phyloP scores from a whole-genome alignment of 495 filamentous ascomycete species.

The Chaetomidium leptoderma region DNA sequence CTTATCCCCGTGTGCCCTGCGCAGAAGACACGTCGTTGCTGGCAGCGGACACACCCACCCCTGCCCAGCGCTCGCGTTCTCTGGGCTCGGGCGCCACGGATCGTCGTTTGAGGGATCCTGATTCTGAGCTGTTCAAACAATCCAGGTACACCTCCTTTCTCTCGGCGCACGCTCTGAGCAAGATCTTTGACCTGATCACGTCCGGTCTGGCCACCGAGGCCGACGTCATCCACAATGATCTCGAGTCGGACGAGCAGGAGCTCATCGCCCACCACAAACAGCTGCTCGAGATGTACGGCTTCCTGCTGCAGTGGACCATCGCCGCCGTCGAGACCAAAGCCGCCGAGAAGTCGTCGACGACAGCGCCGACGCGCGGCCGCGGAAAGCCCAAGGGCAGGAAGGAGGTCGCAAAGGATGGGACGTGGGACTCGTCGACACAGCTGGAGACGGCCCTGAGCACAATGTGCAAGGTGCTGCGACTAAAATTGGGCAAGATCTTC shows the following conservation, averaged over 20 bases:
- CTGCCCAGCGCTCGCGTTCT: constrained; percentile 11
- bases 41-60: constrained; percentile 12
- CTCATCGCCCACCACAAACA: constrained; percentile 79
- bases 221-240: constrained; percentile 76
- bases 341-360: constrained; percentile 75
- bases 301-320: constrained; percentile 90
- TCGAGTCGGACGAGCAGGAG: constrained; percentile 89
- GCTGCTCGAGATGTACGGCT: constrained; percentile 90
- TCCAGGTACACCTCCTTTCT: constrained; percentile 78
- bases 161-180: constrained; percentile 76
- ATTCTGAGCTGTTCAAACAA: constrained; percentile 63
- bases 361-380: constrained; percentile 63
- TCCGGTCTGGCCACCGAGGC: constrained; percentile 92
- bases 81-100: constrained; percentile 13
- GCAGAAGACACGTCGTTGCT: constrained; percentile 8
- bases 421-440: constrained; percentile 85
- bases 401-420: constrained; percentile 65
- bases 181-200: constrained; percentile 87
- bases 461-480: constrained; percentile 93
- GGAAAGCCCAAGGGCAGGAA: constrained; percentile 70
- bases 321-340: constrained; percentile 90
- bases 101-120: constrained; percentile 25
- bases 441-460: constrained; percentile 82
- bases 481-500: constrained; percentile 89
- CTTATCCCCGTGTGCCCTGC: constrained; percentile 12